phyloP scores from a whole-genome alignment of 73 alveolate genomes.

The Uronychia binucleata region DNA sequence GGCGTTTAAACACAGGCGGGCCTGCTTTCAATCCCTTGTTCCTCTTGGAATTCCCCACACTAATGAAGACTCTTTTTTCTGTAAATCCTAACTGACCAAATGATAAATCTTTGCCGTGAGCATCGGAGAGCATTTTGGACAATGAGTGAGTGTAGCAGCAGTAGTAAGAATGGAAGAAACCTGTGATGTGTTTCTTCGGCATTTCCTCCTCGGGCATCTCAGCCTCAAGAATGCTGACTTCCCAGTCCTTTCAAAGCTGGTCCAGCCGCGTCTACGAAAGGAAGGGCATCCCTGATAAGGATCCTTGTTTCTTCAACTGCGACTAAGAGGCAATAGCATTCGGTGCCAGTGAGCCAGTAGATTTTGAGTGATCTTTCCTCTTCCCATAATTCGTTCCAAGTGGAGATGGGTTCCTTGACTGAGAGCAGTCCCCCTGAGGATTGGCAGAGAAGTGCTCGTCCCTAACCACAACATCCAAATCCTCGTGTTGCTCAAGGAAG shows the following conservation, averaged over 20 bases:
- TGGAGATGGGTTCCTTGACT: too few species aligned
- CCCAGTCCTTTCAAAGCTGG: background rate
- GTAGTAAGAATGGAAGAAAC: background rate
- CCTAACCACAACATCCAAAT: too few species aligned
- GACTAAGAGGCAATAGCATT: too few species aligned
- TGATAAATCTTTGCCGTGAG: background rate
- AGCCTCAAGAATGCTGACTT: background rate
- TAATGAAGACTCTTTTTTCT: background rate
- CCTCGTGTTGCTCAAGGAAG: too few species aligned
- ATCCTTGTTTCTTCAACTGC: too few species aligned
- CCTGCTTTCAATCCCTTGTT: background rate
- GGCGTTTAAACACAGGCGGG: background rate
- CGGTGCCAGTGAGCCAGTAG: too few species aligned
- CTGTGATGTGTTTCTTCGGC: background rate
- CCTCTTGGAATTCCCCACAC: background rate
- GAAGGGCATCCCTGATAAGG: too few species aligned
- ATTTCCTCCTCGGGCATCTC: background rate
- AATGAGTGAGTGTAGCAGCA: background rate
- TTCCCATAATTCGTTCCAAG: too few species aligned
- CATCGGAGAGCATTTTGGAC: background rate
- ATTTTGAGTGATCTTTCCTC: too few species aligned
- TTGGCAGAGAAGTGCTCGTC: too few species aligned
- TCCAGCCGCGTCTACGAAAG: too few species aligned
- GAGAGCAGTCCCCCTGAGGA: too few species aligned
- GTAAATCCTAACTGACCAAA: background rate